These are phyloP conservation scores for Lagenidium giganteum DNA, from an alignment of 352 stramenopile genomes.

Conservation along the genomic window DNA sequence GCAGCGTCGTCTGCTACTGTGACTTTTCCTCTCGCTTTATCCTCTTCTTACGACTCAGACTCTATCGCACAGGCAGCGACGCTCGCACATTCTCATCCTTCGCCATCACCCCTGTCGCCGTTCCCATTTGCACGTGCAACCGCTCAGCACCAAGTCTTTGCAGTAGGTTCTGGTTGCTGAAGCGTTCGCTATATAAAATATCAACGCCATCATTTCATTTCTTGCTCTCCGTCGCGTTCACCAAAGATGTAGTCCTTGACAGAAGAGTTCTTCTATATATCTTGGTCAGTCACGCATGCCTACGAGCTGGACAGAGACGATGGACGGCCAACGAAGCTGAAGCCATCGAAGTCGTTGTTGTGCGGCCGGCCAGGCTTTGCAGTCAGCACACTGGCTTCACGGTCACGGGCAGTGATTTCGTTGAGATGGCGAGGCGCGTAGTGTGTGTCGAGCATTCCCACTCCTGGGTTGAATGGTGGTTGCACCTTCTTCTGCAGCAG, in stretches of 20 bases:
- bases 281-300: no score
- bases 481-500: constrained; percentile 76
- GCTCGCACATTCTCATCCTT: no score
- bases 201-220: no score
- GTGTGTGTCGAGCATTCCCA: constrained; percentile 84
- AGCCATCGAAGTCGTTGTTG: constrained; percentile 87
- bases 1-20: constrained; percentile 1
- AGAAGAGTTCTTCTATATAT: constrained; percentile 7
- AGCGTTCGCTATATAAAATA: no score
- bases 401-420: constrained; percentile 83
- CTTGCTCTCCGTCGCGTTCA: no score
- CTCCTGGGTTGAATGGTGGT: constrained; percentile 85
- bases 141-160: no score
- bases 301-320: constrained; percentile 67
- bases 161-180: no score
- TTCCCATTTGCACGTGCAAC: no score
- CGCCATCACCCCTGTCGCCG: no score
- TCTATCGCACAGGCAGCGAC: no score
- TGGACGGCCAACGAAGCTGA: constrained; percentile 86
- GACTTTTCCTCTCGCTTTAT: neutral
- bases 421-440: constrained; percentile 85
- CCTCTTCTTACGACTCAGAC: constrained; percentile 1
- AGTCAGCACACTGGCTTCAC: constrained; percentile 71
- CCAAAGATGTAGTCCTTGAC: neutral
- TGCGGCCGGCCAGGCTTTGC: constrained; percentile 34